Percentiles rank a stretch among this genome's conserved stretches.
Evolutionary conservation across 306 rosid genomes (phyloP).

Genomic region (Quillaja saponaria): DNA sequence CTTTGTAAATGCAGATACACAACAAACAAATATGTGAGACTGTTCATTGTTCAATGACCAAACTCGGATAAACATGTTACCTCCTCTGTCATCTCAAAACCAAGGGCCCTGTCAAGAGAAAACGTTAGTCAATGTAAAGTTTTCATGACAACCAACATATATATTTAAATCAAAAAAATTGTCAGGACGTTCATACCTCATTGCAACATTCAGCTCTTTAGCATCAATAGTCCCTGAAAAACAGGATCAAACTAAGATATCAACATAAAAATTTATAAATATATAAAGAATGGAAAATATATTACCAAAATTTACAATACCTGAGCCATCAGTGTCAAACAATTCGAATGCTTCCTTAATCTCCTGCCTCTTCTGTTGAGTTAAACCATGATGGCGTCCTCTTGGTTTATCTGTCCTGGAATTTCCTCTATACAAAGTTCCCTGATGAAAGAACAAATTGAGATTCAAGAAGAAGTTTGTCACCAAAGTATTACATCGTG

Average conservation of each 20-base stretch:
- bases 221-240: slow-evolving; percentile 86
- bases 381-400: slow-evolving; percentile 59
- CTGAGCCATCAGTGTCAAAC: slow-evolving; percentile 94
- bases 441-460: slow-evolving; percentile 33
- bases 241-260: slow-evolving; percentile 22
- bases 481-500: neutral
- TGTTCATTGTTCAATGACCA: neutral
- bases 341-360: slow-evolving; percentile 90
- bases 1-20: neutral
- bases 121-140: slow-evolving; percentile 7
- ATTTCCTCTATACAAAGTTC: slow-evolving; percentile 51
- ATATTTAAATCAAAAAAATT: neutral
- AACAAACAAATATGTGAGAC: neutral
- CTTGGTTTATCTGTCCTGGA: slow-evolving; percentile 63
- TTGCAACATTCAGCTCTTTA: slow-evolving; percentile 91
- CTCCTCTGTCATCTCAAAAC: slow-evolving; percentile 98
- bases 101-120: slow-evolving; percentile 86
- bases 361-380: slow-evolving; percentile 75
- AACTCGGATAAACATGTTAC: slow-evolving; percentile 41
- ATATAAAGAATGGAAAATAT: neutral
- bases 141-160: slow-evolving; percentile 17
- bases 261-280: neutral
- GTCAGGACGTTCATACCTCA: slow-evolving; percentile 60
- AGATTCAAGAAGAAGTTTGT: neutral
- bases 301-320: slow-evolving; percentile 34